These are phyloP conservation scores for Zea luxurians DNA, from an alignment of 176 grass and related monocot species.

Conservation along the genomic window DNA sequence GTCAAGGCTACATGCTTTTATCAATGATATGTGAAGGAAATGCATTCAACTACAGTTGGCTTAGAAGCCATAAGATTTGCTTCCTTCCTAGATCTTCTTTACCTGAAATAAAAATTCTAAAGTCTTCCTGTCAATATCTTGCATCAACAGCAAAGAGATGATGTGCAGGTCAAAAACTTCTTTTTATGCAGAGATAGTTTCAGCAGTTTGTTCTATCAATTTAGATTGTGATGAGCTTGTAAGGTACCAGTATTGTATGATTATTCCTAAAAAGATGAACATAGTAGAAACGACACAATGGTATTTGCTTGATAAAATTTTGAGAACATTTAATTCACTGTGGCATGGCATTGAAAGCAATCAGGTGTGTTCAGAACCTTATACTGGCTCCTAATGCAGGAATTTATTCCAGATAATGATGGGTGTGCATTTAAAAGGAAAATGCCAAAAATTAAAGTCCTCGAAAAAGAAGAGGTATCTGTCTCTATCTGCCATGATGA, in stretches of 20 bases:
- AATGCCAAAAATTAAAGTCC: conserved; percentile 56
- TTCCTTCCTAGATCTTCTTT: background rate
- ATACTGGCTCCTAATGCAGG: conserved; percentile 49
- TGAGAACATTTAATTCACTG: conserved; percentile 49
- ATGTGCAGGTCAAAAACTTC: background rate
- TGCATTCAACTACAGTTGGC: background rate
- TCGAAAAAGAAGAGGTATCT: conserved; percentile 42
- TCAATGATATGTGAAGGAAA: conserved; percentile 17
- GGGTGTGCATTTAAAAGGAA: conserved; percentile 49
- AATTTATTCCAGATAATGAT: conserved; percentile 73
- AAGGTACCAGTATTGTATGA: conserved; percentile 28
- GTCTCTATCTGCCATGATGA: conserved; percentile 37
- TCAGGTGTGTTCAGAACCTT: conserved; percentile 61
- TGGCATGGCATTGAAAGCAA: conserved; percentile 55
- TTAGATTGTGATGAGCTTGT: conserved; percentile 14
- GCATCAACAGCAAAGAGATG: conserved; percentile 2
- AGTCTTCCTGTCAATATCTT: conserved; percentile 6
- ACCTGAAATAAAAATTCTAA: conserved; percentile 10
- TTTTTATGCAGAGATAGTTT: background rate
- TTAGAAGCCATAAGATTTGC: conserved; percentile 22
- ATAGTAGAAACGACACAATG: conserved; percentile 16
- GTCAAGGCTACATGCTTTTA: conserved; percentile 34
- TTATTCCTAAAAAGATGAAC: background rate
- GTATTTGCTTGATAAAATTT: conserved; percentile 45
- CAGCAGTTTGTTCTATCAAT: conserved; percentile 16